Evolutionary conservation across 2,329 filamentous ascomycete genomes (phyloP), one percentile per base, ranked within the genome.

Genomic region (Chaetomiaceae sp.): DNA sequence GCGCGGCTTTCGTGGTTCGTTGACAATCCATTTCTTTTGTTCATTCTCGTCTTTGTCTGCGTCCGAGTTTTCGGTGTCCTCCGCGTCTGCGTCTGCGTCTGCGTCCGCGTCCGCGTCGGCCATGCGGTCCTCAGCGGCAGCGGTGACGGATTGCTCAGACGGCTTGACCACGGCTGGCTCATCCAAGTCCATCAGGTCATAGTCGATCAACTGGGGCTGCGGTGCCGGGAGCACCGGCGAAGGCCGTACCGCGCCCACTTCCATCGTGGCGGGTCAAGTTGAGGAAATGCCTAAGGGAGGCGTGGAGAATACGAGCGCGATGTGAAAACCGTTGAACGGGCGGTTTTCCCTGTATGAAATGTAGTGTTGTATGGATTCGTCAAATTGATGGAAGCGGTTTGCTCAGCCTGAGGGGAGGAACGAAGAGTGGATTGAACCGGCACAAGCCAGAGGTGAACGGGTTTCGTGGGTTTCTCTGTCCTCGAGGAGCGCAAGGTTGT

Each of bases 1-100:
- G 18, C 59, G 63, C 9, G 62, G 59, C 33, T 65, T 61, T 10
- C 59, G 50, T 2, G 61, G 53, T 18, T 53, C 26, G 26, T 65
- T 65, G 27, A 60, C 36, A 0, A 55, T 45, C 40, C 50, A 52
- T 46, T 49, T 47, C 32, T 50, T 57, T 3, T 62, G 58, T 7
- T 58, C 58, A 19, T 64, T 58, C 48, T 57, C 32, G n/a, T 56
- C 49, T 6, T 24, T 19, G 33, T 52, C 47, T 3, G 38, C 34
- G 11, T 47, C 27, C 2, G 27, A 35, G 19, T 48, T 33, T 12
- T 39, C 35, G 4, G n/a, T n/a, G n/a, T n/a, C n/a, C n/a, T 64
- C 58, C 48, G 56, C 30, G 14, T 56, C 49, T 6, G 19, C n/a
- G 32, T 52, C 47, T 3, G 38, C 35, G 12, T 47, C 27, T 1